Base-by-base conservation (phyloP, 805 yeast species). In the Starmerella scarabaei region DNA sequence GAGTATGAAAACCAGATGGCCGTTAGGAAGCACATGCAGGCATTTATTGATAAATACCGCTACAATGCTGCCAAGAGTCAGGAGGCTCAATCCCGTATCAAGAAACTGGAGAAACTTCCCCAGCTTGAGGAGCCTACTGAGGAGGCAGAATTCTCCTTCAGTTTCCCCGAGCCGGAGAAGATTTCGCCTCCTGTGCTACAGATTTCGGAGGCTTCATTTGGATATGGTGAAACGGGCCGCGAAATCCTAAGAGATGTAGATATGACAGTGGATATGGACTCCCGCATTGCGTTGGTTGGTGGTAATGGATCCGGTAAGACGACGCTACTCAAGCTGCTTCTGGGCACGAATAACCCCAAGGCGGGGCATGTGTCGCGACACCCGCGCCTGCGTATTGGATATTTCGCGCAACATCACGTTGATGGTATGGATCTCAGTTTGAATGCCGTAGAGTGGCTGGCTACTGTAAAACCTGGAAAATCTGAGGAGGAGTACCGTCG, bases 241-340 rank as follows among this genome's bases (percentile, higher is more conserved):
- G 75, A 75, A 41, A 63, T 83, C 23, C 63, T 88, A 48, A 68
- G 70, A 23, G 67, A 83, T 51, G 96, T 86, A 31, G 94, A 86
- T 50, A 61, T 91, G 45, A 93, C 84, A 50, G 83, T 91, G 40
- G 94, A 83, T 61, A 69, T 88, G 82, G 82, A 86, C 54, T 85
- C 96, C 1, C 73, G 99, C 60, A 81, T 91, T 53, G 98, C 97
- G 0, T 68, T 91, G 44, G 94, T 91, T 44, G 99, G 99, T 71
- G 97, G 96, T 44, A 91, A 91, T 59, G 99, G 99, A 66, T 83
- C 95, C 57, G 99, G 99, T 80, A 91, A 91, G 61, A 86, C 98
- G 9, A 91, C 99, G 3, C 66, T 91, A 46, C 70, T 91, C 56
- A 88, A 88, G 59, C 66, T 91, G 32, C 66, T 91, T 52, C 77